Conservation (phyloP, 805 yeast species). For the Metschnikowia cubensis region DNA sequence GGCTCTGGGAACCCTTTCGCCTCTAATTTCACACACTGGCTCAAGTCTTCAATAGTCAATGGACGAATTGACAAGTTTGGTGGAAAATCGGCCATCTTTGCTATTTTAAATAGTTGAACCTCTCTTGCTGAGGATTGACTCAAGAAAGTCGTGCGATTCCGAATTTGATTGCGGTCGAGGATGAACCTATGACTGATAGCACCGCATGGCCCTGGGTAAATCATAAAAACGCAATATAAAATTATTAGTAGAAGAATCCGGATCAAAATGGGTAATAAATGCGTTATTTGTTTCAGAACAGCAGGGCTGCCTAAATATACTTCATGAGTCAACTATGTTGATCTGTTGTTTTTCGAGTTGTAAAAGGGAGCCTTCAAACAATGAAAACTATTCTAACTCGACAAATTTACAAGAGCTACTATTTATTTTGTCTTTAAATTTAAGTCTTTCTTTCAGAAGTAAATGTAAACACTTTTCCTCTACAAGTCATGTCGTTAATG, state of each 20-base stretch:
- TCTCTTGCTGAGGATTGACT: not conserved
- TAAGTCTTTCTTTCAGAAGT: not conserved
- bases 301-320: too few species aligned
- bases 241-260: too few species aligned
- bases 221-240: too few species aligned
- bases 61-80: conserved; percentile 39
- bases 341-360: not conserved
- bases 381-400: not conserved
- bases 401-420: not conserved
- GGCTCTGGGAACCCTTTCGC: conserved; percentile 59
- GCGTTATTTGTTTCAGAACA: too few species aligned
- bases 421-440: not conserved
- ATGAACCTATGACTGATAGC: not conserved
- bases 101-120: not conserved
- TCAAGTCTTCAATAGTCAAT: conserved; percentile 48
- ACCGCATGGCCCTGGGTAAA: not conserved
- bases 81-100: conserved; percentile 41
- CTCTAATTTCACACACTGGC: conserved; percentile 61
- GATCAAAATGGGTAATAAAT: too few species aligned
- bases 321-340: too few species aligned
- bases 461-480: not conserved
- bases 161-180: not conserved
- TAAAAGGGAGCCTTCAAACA: not conserved
- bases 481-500: not conserved
- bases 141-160: not conserved